phyloP scores from a whole-genome alignment of 2,329 filamentous ascomycete genomes.

The Dryadomyces sulphureus region DNA sequence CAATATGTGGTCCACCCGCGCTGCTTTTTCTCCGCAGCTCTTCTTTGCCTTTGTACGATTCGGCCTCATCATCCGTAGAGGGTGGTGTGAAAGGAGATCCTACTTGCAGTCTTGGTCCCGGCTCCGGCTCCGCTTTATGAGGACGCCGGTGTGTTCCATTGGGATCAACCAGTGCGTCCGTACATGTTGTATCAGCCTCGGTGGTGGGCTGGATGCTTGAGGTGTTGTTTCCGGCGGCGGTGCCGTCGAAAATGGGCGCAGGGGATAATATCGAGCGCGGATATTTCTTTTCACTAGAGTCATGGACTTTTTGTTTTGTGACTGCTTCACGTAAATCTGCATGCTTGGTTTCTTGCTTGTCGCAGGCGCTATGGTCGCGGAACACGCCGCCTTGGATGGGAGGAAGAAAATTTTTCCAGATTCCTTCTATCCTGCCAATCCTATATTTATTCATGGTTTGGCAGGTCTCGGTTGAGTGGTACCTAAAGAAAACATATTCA shows the following conservation, averaged over 20 bases:
- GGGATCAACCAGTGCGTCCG: not conserved
- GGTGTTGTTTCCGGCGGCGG: conserved; percentile 10
- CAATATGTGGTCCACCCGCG: not conserved
- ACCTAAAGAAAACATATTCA: conserved; percentile 28
- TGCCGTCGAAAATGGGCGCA: conserved; percentile 33
- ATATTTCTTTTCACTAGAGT: conserved; percentile 5
- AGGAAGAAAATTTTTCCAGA: conserved; percentile 77
- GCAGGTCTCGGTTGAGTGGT: conserved; percentile 69
- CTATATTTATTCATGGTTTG: conserved; percentile 67
- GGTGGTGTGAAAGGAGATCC: conserved; percentile 45
- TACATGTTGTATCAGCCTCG: not conserved
- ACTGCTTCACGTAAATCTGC: too few relatives aligned
- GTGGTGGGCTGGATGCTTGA: not conserved
- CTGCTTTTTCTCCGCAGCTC: not conserved
- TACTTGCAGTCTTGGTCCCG: conserved; percentile 13
- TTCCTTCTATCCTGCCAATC: conserved; percentile 67
- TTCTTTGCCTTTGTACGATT: conserved; percentile 15
- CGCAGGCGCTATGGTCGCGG: conserved; percentile 36
- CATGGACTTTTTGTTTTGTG: conserved; percentile 17
- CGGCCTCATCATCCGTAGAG: conserved; percentile 28
- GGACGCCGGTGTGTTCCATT: not conserved
- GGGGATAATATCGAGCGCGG: conserved; percentile 23
- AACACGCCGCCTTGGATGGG: conserved; percentile 85
- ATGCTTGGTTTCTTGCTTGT: not conserved
- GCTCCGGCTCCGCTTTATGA: not conserved